Evolutionary conservation across 257 asterid species (phyloP), one percentile per base, ranked within the genome.

Genomic region (Solanum lycopersicoides): DNA sequence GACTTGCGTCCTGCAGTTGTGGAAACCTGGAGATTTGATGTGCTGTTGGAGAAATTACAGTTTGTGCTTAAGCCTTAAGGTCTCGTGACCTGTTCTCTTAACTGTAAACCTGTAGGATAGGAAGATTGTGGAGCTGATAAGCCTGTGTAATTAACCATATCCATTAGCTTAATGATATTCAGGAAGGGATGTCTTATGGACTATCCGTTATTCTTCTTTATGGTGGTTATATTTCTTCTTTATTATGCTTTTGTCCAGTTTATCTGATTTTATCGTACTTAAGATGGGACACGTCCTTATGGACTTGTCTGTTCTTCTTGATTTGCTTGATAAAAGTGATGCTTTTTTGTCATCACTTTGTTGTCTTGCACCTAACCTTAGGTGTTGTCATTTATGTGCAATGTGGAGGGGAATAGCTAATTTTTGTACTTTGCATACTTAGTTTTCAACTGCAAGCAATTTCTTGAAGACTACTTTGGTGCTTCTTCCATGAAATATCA

Each of bases 1-100:
- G 83, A 88, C 82, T 32, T 65, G 91, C 92, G 89, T 88, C 92
- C 92, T 88, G 92, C 89, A 80, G 68, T 80, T 80, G 35, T 79
- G 42, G 4, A 28, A 79, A 79, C 16, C 16, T 50, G 18, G 69
- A 80, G 85, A 18, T 80, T 76, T 47, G 12, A 80, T 50, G 56
- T 80, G 69, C 85, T 80, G 69, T 18, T 50, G 69, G 39, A 47
- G 68, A 80, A 80, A 20, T 47, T 80, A 80, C 69, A 47, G 85
- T 80, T 80, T 47, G 85, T 47, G 28, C 85, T 80, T 30, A 18
- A 25, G 65, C 60, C n/a, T 79, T 45, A 28, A 45, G 84, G 84
- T 79, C 65, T 50, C 69, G 10, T 80, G 69, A 80, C 12, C 68
- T 47, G 42, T 80, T 80, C 45, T 80, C 85, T 50, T 80, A 30